These are phyloP conservation scores for Xerocomus amazonicus DNA, from an alignment of 1,284 basidiomycete genomes.

Conservation along the genomic window DNA sequence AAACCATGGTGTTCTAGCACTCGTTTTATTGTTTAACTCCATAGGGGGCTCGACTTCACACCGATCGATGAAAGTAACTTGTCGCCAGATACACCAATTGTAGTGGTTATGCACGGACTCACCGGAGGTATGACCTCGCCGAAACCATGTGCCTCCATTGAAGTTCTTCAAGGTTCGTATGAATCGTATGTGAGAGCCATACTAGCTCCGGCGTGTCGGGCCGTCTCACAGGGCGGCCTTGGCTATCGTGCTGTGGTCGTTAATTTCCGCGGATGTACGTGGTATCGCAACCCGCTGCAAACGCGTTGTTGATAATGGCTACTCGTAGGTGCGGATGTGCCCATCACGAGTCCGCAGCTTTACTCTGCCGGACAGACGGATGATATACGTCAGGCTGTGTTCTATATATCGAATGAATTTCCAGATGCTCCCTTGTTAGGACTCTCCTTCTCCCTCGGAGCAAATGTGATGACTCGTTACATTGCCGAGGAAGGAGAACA, in stretches of 20 bases:
- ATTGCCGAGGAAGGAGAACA: slow-evolving; percentile 81
- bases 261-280: slow-evolving; percentile 88
- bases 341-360: slow-evolving; percentile 75
- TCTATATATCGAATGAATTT: slow-evolving; percentile 72
- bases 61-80: slow-evolving; percentile 51
- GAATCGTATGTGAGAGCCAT: slow-evolving; percentile 87
- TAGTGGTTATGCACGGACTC: slow-evolving; percentile 84
- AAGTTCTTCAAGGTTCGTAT: slow-evolving; percentile 62
- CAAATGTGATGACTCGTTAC: slow-evolving; percentile 90
- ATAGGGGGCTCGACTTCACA: slow-evolving; percentile 73
- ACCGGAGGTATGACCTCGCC: slow-evolving; percentile 63
- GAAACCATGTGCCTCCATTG: slow-evolving; percentile 3
- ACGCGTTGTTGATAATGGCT: slow-evolving; percentile 9
- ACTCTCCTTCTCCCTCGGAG: slow-evolving; percentile 92
- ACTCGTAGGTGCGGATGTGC: slow-evolving; percentile 71
- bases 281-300: slow-evolving; percentile 10
- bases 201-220: slow-evolving; percentile 65
- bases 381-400: slow-evolving; percentile 79
- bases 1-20: neutral
- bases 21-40: neutral
- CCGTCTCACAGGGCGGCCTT: slow-evolving; percentile 71
- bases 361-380: slow-evolving; percentile 87
- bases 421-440: slow-evolving; percentile 83
- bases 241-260: slow-evolving; percentile 87
- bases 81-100: slow-evolving; percentile 67